Evolutionary conservation across 257 asterid genomes (phyloP).

Genomic region (Scutellaria baicalensis): DNA sequence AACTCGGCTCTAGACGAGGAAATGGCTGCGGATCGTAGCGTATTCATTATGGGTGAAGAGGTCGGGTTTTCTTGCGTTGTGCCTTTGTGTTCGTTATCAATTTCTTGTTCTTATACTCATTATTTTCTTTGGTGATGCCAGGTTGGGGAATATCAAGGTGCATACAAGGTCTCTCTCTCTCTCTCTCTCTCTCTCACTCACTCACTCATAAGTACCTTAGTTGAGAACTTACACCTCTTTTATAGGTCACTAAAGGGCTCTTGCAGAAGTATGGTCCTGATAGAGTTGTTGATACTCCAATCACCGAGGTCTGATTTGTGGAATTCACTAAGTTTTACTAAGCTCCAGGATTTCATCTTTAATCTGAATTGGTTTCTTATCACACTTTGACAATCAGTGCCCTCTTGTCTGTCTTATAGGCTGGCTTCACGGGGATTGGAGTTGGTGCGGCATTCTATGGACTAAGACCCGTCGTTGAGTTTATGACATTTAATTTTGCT

Average conservation of each 20-base stretch:
- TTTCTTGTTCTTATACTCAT: not conserved
- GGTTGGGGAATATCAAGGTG: conserved; percentile 67
- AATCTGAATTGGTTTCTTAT: not conserved
- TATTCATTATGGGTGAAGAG: conserved; percentile 56
- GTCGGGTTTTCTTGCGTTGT: not conserved
- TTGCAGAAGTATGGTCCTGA: conserved; percentile 54
- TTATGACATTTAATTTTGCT: conserved; percentile 37
- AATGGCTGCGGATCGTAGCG: conserved; percentile 38
- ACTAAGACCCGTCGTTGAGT: conserved; percentile 33
- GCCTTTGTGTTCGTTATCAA: not conserved
- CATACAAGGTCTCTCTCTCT: conserved; percentile 41
- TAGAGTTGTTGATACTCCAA: conserved; percentile 55
- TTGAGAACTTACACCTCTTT: not conserved
- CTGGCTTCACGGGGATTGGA: conserved; percentile 36
- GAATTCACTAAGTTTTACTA: not conserved
- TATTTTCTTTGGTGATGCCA: conserved; percentile 8
- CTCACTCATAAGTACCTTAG: not conserved
- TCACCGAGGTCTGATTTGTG: conserved; percentile 37
- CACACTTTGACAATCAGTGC: not conserved
- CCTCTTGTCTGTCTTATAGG: conserved; percentile 7
- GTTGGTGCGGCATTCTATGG: conserved; percentile 39
- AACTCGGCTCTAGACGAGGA: conserved; percentile 59
- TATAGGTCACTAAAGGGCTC: conserved; percentile 46
- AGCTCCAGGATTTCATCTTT: not conserved
- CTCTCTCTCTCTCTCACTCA: not conserved